phyloP scores from a whole-genome alignment of 495 filamentous ascomycete genomes.

The Ramalina peruviana region DNA sequence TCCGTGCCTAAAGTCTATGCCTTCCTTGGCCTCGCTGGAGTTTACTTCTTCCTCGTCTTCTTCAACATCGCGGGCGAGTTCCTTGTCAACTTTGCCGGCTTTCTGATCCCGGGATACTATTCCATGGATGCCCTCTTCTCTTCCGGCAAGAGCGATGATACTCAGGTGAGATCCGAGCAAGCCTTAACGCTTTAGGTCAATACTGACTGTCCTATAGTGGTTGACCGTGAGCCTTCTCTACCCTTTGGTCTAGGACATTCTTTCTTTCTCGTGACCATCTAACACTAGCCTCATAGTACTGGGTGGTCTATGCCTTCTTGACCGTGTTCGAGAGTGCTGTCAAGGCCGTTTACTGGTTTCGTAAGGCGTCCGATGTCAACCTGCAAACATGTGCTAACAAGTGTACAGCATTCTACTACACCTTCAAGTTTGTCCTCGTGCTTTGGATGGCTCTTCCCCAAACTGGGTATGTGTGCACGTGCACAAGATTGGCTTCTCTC shows the following conservation, averaged over 20 bases:
- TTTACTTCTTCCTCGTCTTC: constrained; percentile 98
- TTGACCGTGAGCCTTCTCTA: constrained; percentile 41
- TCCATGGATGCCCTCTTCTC: constrained; percentile 85
- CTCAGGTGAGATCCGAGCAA: constrained; percentile 46
- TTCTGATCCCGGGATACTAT: constrained; percentile 90
- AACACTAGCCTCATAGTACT: constrained; percentile 52
- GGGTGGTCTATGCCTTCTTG: constrained; percentile 91
- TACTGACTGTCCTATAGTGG: constrained; percentile 33
- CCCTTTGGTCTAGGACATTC: constrained; percentile 2
- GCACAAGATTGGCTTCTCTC: not conserved
- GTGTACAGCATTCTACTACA: constrained; percentile 81
- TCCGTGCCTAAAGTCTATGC: constrained; percentile 92
- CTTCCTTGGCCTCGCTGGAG: constrained; percentile 64
- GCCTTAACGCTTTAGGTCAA: not conserved
- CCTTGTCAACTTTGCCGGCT: constrained; percentile 92
- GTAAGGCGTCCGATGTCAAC: constrained; percentile 26
- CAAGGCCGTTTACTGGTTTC: constrained; percentile 97
- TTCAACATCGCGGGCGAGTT: constrained; percentile 98
- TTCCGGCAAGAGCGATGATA: constrained; percentile 69
- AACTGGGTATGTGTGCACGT: constrained; percentile 55
- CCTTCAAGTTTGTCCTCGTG: constrained; percentile 95
- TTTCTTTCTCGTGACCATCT: not conserved
- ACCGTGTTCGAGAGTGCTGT: constrained; percentile 86
- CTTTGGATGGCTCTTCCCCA: constrained; percentile 95
- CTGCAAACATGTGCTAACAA: not conserved